A percentile compares a stretch with the other conserved stretches of the same genome.
Evolutionary conservation across 2,329 filamentous ascomycete genomes (phyloP).

Genomic region (Scorias spongiosa): DNA sequence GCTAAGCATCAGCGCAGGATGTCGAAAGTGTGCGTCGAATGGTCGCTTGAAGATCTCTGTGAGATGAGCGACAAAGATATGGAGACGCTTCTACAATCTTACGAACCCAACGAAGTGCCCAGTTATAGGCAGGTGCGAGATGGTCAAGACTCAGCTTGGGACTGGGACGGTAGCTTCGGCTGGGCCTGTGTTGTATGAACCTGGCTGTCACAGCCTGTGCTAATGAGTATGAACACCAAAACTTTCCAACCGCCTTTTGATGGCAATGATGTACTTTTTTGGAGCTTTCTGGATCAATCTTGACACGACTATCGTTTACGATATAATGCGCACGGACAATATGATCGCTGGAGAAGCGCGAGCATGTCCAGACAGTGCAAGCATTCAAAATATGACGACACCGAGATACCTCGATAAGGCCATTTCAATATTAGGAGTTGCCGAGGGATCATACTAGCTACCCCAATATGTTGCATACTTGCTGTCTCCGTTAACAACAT

Average conservation of each 20-base stretch:
- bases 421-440: too few relatives aligned
- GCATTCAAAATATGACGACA: too few relatives aligned
- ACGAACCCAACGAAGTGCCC: slow-evolving; percentile 34
- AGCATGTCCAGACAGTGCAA: too few relatives aligned
- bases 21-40: slow-evolving; percentile 77
- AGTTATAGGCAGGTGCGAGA: slow-evolving; percentile 28
- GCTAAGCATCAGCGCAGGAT: slow-evolving; percentile 47
- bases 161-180: slow-evolving; percentile 34
- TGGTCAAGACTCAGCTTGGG: slow-evolving; percentile 19
- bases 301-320: too few relatives aligned
- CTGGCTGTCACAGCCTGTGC: too few relatives aligned
- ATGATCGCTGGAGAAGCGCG: too few relatives aligned
- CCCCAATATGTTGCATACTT: slow-evolving; percentile 31
- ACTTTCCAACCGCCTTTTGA: too few relatives aligned
- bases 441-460: neutral
- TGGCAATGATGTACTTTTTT: too few relatives aligned
- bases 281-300: too few relatives aligned
- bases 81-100: slow-evolving; percentile 66
- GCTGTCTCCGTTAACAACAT: slow-evolving; percentile 36
- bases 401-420: too few relatives aligned
- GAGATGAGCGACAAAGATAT: slow-evolving; percentile 68
- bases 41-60: slow-evolving; percentile 72
- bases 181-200: slow-evolving; percentile 21
- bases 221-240: too few relatives aligned
- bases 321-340: too few relatives aligned